phyloP scores from a whole-genome alignment of 768 basidiomycete genomes.

The Russula sp. region DNA sequence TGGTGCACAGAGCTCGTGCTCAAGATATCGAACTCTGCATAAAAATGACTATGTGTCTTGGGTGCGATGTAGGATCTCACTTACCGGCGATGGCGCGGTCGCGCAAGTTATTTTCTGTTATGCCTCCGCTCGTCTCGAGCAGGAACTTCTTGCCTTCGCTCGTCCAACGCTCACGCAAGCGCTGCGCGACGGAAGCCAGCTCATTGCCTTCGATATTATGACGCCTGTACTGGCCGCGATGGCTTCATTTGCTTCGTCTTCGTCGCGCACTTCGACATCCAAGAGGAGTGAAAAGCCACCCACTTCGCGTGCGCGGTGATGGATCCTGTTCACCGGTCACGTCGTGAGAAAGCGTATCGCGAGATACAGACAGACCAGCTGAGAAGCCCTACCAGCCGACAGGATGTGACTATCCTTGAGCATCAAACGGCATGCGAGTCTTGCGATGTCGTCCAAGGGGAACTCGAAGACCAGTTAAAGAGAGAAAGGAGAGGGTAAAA shows the following conservation, averaged over 20 bases:
- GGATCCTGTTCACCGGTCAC: too few species aligned
- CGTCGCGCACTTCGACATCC: slow-evolving; percentile 86
- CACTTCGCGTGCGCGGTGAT: slow-evolving; percentile 56
- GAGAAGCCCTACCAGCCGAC: too few species aligned
- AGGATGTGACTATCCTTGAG: too few species aligned
- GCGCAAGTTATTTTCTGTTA: slow-evolving; percentile 80
- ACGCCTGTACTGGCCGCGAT: slow-evolving; percentile 93
- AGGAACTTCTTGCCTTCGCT: slow-evolving; percentile 69
- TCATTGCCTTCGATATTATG: slow-evolving; percentile 80
- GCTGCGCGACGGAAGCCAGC: slow-evolving; percentile 58
- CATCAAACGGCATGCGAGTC: too few species aligned
- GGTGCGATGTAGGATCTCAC: slow-evolving; percentile 21
- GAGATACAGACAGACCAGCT: too few species aligned
- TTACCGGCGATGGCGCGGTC: slow-evolving; percentile 77
- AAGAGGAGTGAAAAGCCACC: slow-evolving; percentile 88
- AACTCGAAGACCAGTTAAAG: too few species aligned
- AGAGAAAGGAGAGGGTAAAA: too few species aligned
- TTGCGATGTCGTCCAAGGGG: too few species aligned
- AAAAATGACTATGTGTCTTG: slow-evolving; percentile 26
- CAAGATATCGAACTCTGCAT: slow-evolving; percentile 78
- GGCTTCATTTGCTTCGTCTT: slow-evolving; percentile 90
- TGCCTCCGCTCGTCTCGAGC: slow-evolving; percentile 91
- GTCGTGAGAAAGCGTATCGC: slow-evolving; percentile 31
- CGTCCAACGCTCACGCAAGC: slow-evolving; percentile 70
- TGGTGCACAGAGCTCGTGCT: slow-evolving; percentile 89